Conservation (phyloP, 345 rosid genomes). For the Citropsis articulata region DNA sequence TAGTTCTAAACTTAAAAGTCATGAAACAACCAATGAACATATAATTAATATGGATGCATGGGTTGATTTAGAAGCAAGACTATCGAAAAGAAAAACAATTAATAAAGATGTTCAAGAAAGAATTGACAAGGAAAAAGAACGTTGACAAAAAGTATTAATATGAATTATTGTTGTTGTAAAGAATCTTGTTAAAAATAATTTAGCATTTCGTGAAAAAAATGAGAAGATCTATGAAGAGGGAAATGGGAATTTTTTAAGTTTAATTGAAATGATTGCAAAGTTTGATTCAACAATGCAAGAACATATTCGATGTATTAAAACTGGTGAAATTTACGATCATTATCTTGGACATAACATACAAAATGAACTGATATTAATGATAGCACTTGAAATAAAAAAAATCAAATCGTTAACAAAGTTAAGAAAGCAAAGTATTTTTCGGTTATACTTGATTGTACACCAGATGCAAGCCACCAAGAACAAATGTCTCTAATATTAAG, state of each 20-base stretch:
- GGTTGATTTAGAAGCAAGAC: not conserved
- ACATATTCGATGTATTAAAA: not conserved
- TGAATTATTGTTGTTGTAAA: too few species aligned
- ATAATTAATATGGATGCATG: not conserved
- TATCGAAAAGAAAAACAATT: not conserved
- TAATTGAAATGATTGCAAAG: not conserved
- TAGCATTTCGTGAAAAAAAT: not conserved
- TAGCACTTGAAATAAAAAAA: not conserved
- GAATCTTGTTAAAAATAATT: too few species aligned
- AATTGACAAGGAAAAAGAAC: too few species aligned
- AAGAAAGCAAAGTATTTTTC: not conserved
- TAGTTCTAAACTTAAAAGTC: too few species aligned
- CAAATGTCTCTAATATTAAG: not conserved
- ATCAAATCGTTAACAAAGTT: not conserved
- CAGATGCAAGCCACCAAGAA: too few species aligned
- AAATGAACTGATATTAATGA: too few species aligned
- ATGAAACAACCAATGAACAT: too few species aligned
- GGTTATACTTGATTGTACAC: too few species aligned
- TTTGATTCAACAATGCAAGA: too few species aligned
- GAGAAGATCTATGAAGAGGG: not conserved
- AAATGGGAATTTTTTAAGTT: not conserved
- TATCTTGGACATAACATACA: not conserved
- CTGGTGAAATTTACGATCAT: not conserved
- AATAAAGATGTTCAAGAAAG: too few species aligned
- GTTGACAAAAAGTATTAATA: too few species aligned